A percentile compares a stretch with the other conserved stretches of the same genome.
Conservation (phyloP, 306 rosid genomes). For the Cercis canadensis region DNA sequence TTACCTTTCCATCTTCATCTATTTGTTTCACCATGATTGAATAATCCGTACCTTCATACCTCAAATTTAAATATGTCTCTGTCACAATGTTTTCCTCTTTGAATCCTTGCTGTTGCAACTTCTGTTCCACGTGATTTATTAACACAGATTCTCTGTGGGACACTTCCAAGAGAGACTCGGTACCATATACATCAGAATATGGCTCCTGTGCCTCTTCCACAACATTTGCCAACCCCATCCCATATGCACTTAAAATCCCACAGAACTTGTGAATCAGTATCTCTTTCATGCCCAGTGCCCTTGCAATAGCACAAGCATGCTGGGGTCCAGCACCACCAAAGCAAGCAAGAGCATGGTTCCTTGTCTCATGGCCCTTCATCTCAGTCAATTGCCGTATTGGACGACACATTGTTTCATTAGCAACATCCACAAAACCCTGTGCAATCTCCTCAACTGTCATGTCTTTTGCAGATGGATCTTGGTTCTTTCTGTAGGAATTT, state of each 20-base stretch:
- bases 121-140: constrained; percentile 68
- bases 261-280: constrained; percentile 87
- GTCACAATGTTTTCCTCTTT: constrained; percentile 66
- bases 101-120: constrained; percentile 79
- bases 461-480: constrained; percentile 66
- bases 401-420: constrained; percentile 97
- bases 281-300: constrained; percentile 93
- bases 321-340: constrained; percentile 99
- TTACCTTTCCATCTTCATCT: constrained; percentile 47
- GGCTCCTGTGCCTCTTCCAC: constrained; percentile 96
- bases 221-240: constrained; percentile 99
- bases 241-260: constrained; percentile 95
- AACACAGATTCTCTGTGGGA: constrained; percentile 66
- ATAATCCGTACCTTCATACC: constrained; percentile 97
- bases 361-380: constrained; percentile 98
- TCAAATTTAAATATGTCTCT: constrained; percentile 81
- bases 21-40: constrained; percentile 81
- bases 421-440: constrained; percentile 88
- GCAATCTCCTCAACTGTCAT: constrained; percentile 90
- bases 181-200: constrained; percentile 71
- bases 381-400: constrained; percentile 94
- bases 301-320: constrained; percentile 96
- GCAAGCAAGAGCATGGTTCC: constrained; percentile 94
- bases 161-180: constrained; percentile 63
- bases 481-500: constrained; percentile 68